Percentiles rank a stretch among this genome's conserved stretches.
Conservation (phyloP, 306 rosid species). For the Corylus americana region DNA sequence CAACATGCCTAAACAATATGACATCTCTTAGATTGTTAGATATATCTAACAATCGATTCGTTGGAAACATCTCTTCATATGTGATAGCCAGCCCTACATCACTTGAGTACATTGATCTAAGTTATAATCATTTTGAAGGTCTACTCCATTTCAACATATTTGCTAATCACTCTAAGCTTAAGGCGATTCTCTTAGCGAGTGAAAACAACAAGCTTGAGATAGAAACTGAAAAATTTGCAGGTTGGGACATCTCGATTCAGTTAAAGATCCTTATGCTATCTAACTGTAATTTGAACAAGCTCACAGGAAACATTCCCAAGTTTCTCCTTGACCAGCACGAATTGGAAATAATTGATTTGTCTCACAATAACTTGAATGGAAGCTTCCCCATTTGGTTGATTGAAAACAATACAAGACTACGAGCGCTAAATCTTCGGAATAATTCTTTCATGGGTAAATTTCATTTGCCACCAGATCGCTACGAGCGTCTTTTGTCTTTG, state of each 20-base stretch:
- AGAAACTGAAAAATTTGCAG: conserved; percentile 5
- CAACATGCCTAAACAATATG: conserved; percentile 24
- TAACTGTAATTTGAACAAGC: conserved; percentile 1
- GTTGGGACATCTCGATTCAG: conserved; percentile 16
- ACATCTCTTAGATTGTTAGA: conserved; percentile 16
- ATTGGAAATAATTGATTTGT: conserved; percentile 1
- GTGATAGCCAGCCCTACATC: conserved; percentile 1
- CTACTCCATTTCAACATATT: conserved; percentile 18
- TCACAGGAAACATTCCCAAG: background rate
- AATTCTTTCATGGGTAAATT: background rate
- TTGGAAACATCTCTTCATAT: conserved; percentile 12
- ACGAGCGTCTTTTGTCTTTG: rapidly evolving
- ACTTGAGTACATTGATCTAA: conserved; percentile 13
- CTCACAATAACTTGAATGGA: conserved; percentile 9
- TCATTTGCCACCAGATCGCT: background rate
- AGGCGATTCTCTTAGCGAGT: conserved; percentile 2
- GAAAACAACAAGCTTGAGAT: conserved; percentile 8
- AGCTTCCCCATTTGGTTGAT: background rate
- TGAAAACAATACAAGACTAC: background rate
- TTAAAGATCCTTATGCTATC: conserved; percentile 8
- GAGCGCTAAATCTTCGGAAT: background rate
- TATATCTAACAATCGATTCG: conserved; percentile 7
- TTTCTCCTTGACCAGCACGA: background rate
- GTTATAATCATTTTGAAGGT: conserved; percentile 20
- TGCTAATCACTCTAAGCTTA: conserved; percentile 18